Percentiles rank a stretch among this genome's conserved stretches.
These are phyloP conservation scores for Botrytis fragariae DNA, from an alignment of 2,329 filamentous ascomycete species.

Conservation along the genomic window DNA sequence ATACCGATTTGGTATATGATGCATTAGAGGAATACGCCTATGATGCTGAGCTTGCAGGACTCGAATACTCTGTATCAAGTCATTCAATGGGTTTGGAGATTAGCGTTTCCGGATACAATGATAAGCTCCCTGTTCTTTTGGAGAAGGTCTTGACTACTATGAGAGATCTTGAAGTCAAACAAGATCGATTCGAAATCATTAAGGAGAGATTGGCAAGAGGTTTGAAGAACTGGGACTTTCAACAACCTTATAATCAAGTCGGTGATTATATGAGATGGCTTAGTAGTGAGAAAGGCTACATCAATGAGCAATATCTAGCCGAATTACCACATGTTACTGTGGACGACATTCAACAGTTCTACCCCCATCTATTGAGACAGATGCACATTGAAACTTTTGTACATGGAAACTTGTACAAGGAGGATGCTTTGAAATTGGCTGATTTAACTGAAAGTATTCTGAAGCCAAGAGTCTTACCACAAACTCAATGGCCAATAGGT, in stretches of 20 bases:
- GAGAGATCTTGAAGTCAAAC: constrained; percentile 76
- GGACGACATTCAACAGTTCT: constrained; percentile 73
- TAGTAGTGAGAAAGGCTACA: constrained; percentile 70
- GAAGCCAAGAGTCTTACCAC: constrained; percentile 69
- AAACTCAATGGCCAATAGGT: constrained; percentile 74
- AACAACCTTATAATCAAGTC: constrained; percentile 87
- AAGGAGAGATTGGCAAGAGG: constrained; percentile 77
- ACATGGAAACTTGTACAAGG: constrained; percentile 91
- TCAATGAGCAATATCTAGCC: constrained; percentile 74
- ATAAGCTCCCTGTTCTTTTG: constrained; percentile 86
- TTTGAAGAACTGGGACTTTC: constrained; percentile 83
- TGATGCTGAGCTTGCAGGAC: constrained; percentile 86
- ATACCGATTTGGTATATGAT: constrained; percentile 82
- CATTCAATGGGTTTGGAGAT: constrained; percentile 73
- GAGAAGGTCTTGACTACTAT: constrained; percentile 85
- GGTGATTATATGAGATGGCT: constrained; percentile 80
- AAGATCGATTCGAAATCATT: constrained; percentile 88
- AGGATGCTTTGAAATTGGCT: constrained; percentile 83
- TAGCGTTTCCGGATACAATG: constrained; percentile 86
- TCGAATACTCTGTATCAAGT: constrained; percentile 76
- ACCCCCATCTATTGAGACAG: constrained; percentile 76
- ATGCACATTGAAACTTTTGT: constrained; percentile 84
- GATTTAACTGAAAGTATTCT: constrained; percentile 77
- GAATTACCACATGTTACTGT: constrained; percentile 74
- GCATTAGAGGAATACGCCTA: constrained; percentile 91